phyloP scores from a whole-genome alignment of 345 rosid species.

The Nephelium lappaceum region DNA sequence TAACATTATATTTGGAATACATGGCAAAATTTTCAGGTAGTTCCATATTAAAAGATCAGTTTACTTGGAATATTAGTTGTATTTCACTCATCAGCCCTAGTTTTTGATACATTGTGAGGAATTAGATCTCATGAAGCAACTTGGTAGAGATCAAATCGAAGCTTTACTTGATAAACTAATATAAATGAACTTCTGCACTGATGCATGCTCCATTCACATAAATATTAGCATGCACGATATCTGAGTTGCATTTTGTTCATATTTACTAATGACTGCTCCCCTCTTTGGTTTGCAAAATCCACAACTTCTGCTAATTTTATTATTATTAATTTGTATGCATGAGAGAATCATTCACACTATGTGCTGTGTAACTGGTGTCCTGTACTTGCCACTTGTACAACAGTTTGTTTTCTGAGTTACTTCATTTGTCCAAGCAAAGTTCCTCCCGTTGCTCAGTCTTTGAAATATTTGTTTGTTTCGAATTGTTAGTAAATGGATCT shows the following conservation, averaged over 20 bases:
- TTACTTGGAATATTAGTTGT: neutral
- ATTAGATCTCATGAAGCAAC: neutral
- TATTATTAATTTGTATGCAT: neutral
- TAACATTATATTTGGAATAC: neutral
- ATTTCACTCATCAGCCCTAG: neutral
- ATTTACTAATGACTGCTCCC: neutral
- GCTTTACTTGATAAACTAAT: neutral
- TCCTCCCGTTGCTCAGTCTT: slow-evolving; percentile 6
- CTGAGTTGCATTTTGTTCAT: neutral
- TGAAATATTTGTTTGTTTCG: slow-evolving; percentile 8
- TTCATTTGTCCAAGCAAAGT: neutral
- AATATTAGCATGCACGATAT: neutral
- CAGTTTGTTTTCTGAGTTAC: neutral
- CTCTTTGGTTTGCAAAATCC: neutral
- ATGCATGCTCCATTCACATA: neutral
- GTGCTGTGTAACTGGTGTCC: neutral
- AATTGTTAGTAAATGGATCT: slow-evolving; percentile 21
- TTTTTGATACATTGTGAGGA: neutral
- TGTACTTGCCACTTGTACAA: neutral
- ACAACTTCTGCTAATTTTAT: neutral
- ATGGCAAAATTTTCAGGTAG: neutral
- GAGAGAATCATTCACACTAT: slow-evolving; percentile 1
- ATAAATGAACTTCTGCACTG: neutral
- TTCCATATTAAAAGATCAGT: neutral
- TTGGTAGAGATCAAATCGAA: neutral